phyloP scores from a whole-genome alignment of 441 rosid species.

The Adansonia gregorii region DNA sequence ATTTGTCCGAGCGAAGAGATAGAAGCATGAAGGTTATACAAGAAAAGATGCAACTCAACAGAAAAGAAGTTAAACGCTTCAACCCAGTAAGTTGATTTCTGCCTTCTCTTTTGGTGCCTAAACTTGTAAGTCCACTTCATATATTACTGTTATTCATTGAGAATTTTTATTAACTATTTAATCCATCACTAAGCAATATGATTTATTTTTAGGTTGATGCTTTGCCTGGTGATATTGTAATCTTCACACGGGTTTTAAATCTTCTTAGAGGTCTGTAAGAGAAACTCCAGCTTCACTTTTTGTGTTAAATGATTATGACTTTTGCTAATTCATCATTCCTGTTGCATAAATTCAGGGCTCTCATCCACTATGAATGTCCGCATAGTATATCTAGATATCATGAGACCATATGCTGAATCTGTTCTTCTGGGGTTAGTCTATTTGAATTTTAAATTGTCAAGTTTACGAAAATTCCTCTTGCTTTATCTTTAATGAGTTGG shows the following conservation, averaged over 20 bases:
- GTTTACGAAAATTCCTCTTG: slow-evolving; percentile 17
- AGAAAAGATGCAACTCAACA: slow-evolving; percentile 83
- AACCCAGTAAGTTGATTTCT: slow-evolving; percentile 71
- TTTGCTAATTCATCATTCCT: slow-evolving; percentile 19
- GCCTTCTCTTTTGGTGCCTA: neutral
- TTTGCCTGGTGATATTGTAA: slow-evolving; percentile 97
- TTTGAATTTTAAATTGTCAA: neutral
- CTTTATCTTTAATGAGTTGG: slow-evolving; percentile 32
- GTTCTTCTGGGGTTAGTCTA: slow-evolving; percentile 77
- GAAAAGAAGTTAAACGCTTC: slow-evolving; percentile 91
- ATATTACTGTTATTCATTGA: slow-evolving; percentile 25
- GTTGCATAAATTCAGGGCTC: slow-evolving; percentile 61
- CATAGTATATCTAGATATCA: slow-evolving; percentile 84
- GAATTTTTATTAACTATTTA: slow-evolving; percentile 23
- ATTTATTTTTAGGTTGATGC: slow-evolving; percentile 81
- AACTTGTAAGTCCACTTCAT: slow-evolving; percentile 54
- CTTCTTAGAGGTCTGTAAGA: slow-evolving; percentile 80
- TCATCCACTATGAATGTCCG: slow-evolving; percentile 85
- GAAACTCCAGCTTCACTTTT: slow-evolving; percentile 31
- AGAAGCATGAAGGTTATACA: slow-evolving; percentile 87
- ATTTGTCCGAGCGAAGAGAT: slow-evolving; percentile 70
- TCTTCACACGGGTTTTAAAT: slow-evolving; percentile 88
- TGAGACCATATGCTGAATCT: slow-evolving; percentile 99
- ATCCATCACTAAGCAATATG: slow-evolving; percentile 19
- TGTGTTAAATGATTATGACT: slow-evolving; percentile 24